Base-by-base conservation (phyloP, 352 stramenopile species). In the Halophytophthora batemanensis region DNA sequence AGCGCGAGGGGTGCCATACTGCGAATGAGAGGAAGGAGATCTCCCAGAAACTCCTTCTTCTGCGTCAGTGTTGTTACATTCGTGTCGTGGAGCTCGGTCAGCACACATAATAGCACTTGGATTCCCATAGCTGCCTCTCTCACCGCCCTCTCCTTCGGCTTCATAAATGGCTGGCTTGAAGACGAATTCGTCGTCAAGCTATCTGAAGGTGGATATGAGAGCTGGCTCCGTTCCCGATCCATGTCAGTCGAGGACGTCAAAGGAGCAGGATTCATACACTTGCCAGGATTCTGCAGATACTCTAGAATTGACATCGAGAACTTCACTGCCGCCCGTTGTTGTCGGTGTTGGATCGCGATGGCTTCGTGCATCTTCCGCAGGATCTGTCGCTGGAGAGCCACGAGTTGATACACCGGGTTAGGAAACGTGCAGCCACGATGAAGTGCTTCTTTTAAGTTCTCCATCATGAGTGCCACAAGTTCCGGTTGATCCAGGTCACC, bases 301-400 rank as follows among this genome's bases (percentile, higher is more conserved):
- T 67, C 49, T 0, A 35, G 36, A 22, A 64, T 55, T 13, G 19
- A 23, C 25, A 64, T 2, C 45, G 48, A 69, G 34, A 44, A 28
- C 33, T 72, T 28, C 4, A 64, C 17, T 3, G 55, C 44, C 12
- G 61, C 39, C 23, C 62, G 61, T 34, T 69, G 58, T n/a, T 82
- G 71, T 33, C 77, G 69, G 33, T 83, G 74, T 29, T 82, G 71
- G 12, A 57, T 33, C 0, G 57, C 52, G 6, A 84, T 62, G 0
- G 77, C 76, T 4, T 82, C 75, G 37, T 84, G 70, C 33, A 92
- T 70, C 22, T 66, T 79, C 0, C 69, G 64, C 31, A 93, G 56
- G 41, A 93, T 79, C 25, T 83, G 66, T 0, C 67, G 59, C 1
- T 74, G 61, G 22, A 90, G 56, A 19, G 64, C 61, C 3, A 90